A percentile compares a stretch with the other conserved stretches of the same genome.
phyloP scores from a whole-genome alignment of 768 basidiomycete genomes.

The Pisolithus tinctorius region DNA sequence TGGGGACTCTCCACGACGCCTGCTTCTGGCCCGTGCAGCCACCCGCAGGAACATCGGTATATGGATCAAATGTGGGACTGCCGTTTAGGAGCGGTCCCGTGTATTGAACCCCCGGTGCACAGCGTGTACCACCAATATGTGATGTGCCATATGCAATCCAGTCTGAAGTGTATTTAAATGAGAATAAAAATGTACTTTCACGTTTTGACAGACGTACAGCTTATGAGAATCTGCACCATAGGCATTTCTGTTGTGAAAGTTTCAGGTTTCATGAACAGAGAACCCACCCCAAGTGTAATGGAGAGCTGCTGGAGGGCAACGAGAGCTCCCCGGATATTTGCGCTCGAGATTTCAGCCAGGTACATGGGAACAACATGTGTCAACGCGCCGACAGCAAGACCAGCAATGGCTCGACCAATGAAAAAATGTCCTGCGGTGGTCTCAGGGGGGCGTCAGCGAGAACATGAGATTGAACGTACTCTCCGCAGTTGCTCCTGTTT shows the following conservation, averaged over 20 bases:
- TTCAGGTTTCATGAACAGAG: neutral
- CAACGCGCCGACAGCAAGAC: slow-evolving; percentile 13
- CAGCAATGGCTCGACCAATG: slow-evolving; percentile 21
- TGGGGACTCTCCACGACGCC: slow-evolving; percentile 29
- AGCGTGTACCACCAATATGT: slow-evolving; percentile 27
- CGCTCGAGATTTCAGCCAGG: slow-evolving; percentile 33
- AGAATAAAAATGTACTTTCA: neutral
- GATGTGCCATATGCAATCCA: slow-evolving; percentile 28
- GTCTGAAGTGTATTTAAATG: slow-evolving; percentile 9
- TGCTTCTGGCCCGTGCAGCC: slow-evolving; percentile 26
- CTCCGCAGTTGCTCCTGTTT: slow-evolving; percentile 22
- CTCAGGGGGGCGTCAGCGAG: neutral
- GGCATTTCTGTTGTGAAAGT: neutral
- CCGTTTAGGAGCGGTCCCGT: slow-evolving; percentile 25
- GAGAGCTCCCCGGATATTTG: slow-evolving; percentile 30
- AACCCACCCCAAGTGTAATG: slow-evolving; percentile 29
- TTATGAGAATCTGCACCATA: slow-evolving; percentile 20
- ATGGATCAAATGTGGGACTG: slow-evolving; percentile 22
- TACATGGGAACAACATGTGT: slow-evolving; percentile 28
- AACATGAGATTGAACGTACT: slow-evolving; percentile 4
- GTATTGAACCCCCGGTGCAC: slow-evolving; percentile 22
- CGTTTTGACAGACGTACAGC: slow-evolving; percentile 16
- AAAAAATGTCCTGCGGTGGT: slow-evolving; percentile 19
- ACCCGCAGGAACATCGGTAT: slow-evolving; percentile 23
- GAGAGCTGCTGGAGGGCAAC: slow-evolving; percentile 31